Conservation (phyloP, 2,329 filamentous ascomycete genomes). For the Aspergillus pseudoglaucus region DNA sequence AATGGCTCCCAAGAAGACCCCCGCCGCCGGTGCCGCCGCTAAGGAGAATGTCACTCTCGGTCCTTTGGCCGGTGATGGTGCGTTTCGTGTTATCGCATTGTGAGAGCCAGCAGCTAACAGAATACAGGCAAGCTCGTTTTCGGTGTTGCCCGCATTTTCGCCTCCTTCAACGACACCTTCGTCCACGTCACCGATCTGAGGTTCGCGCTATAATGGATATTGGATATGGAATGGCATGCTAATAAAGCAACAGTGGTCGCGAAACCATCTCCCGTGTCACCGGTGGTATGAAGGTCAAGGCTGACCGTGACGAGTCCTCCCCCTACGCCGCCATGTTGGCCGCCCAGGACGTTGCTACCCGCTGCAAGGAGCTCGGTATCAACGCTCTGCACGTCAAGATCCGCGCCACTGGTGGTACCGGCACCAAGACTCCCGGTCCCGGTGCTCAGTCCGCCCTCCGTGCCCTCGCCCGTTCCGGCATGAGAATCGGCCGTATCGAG, state of each 20-base stretch:
- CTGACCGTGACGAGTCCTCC: slow-evolving; percentile 98
- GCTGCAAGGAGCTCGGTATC: slow-evolving; percentile 80
- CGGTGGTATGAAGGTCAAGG: slow-evolving; percentile 99
- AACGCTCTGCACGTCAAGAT: slow-evolving; percentile 99
- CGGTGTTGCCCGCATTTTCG: slow-evolving; percentile 96
- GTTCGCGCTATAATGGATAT: slow-evolving; percentile 44
- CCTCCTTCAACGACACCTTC: slow-evolving; percentile 88
- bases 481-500: slow-evolving; percentile 99
- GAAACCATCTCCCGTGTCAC: slow-evolving; percentile 99
- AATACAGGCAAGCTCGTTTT: slow-evolving; percentile 85
- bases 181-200: slow-evolving; percentile 99
- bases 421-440: slow-evolving; percentile 98
- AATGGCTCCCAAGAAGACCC: slow-evolving; percentile 87
- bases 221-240: slow-evolving; percentile 1
- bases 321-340: slow-evolving; percentile 99
- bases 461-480: slow-evolving; percentile 95
- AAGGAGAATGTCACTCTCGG: slow-evolving; percentile 98
- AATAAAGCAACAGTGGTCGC: slow-evolving; percentile 64
- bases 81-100: slow-evolving; percentile 7
- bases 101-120: slow-evolving; percentile 8
- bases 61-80: slow-evolving; percentile 93
- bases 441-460: slow-evolving; percentile 99
- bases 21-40: slow-evolving; percentile 65
- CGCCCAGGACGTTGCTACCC: slow-evolving; percentile 92
- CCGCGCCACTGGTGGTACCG: slow-evolving; percentile 97